These are phyloP conservation scores for Phylloporus sp. DNA, from an alignment of 768 basidiomycete species.

Conservation along the genomic window DNA sequence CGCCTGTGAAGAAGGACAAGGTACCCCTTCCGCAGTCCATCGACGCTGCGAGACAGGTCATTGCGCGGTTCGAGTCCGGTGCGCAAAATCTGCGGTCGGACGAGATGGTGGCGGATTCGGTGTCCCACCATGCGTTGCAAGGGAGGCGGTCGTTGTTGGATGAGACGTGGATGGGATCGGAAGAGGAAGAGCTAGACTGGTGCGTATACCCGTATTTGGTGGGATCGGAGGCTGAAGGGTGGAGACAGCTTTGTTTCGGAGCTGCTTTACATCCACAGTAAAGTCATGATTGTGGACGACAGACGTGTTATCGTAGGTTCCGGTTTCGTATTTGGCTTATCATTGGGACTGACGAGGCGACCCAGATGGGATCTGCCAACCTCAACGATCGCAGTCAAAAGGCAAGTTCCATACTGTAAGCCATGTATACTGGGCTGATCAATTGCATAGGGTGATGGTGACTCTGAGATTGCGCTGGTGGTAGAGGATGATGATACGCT, in stretches of 20 bases:
- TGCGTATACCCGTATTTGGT: conserved; percentile 39
- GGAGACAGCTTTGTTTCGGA: conserved; percentile 70
- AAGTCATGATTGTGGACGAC: conserved; percentile 95
- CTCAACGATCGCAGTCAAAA: conserved; percentile 84
- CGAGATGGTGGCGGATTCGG: conserved; percentile 64
- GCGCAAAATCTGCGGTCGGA: conserved; percentile 53
- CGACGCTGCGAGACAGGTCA: conserved; percentile 62
- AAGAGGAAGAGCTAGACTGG: conserved; percentile 77
- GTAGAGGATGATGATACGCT: conserved; percentile 86
- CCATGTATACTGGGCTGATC: conserved; percentile 2
- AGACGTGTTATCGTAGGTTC: conserved; percentile 73
- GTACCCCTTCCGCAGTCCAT: conserved; percentile 62
- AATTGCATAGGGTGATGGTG: conserved; percentile 69
- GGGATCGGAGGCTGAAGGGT: conserved; percentile 5
- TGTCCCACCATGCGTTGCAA: conserved; percentile 73
- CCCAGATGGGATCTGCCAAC: conserved; percentile 89
- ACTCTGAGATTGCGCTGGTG: conserved; percentile 91
- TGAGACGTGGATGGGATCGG: conserved; percentile 81
- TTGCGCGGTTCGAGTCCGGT: conserved; percentile 67
- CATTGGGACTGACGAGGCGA: conserved; percentile 1
- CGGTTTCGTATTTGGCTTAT: not conserved
- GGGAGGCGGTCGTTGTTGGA: conserved; percentile 58
- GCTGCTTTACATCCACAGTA: conserved; percentile 77
- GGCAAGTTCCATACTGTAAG: conserved; percentile 30
- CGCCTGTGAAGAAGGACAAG: conserved; percentile 48